These are phyloP conservation scores for Hyphopichia fennica DNA, from an alignment of 1,139 yeast species.

Conservation along the genomic window DNA sequence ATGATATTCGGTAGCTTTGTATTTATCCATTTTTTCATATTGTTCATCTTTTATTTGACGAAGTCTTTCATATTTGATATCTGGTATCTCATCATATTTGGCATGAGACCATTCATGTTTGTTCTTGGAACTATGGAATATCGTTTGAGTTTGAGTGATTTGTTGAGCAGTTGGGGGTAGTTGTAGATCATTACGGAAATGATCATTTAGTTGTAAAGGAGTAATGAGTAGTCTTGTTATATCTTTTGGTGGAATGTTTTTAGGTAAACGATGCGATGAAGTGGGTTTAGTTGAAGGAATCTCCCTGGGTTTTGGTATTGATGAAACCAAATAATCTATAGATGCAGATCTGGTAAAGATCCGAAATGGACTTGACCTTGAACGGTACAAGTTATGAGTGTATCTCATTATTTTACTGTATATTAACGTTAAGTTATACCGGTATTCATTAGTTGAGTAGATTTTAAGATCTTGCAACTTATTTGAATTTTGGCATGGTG, in stretches of 20 bases:
- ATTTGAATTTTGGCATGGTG: too few species aligned
- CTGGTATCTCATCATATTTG: conserved; percentile 56
- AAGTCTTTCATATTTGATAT: conserved; percentile 42
- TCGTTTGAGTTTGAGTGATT: conserved; percentile 18
- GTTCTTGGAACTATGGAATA: conserved; percentile 47
- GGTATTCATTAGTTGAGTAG: too few species aligned
- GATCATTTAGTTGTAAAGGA: conserved; percentile 23
- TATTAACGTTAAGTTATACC: neutral
- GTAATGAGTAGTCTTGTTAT: conserved; percentile 17
- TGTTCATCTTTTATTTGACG: conserved; percentile 17
- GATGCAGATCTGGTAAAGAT: conserved; percentile 6
- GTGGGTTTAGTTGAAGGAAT: neutral
- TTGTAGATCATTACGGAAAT: conserved; percentile 20
- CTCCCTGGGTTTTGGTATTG: conserved; percentile 1
- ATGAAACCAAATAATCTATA: conserved; percentile 13
- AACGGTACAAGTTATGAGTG: neutral
- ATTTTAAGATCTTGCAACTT: too few species aligned
- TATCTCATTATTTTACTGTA: neutral
- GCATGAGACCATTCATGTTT: conserved; percentile 62
- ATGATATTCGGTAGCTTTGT: conserved; percentile 18
- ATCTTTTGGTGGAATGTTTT: conserved; percentile 7
- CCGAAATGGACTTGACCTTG: neutral
- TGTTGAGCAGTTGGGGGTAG: conserved; percentile 5
- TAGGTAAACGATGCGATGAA: conserved; percentile 1
- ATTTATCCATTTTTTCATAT: conserved; percentile 17